Evolutionary conservation across 495 filamentous ascomycete genomes (phyloP).

Genomic region (Hamigera avellanea): DNA sequence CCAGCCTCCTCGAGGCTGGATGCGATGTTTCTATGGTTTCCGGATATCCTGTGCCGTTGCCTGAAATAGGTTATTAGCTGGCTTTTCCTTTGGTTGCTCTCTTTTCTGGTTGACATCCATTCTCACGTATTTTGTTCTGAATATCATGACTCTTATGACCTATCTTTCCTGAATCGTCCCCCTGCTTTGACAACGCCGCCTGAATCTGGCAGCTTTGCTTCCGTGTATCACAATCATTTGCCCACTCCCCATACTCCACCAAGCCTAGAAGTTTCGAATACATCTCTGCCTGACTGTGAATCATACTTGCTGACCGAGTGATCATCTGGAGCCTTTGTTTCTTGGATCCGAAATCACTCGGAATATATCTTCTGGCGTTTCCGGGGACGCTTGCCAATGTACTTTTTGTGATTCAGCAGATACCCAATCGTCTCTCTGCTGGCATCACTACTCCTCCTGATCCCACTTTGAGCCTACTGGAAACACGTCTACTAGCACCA

Average conservation of each 20-base stretch:
- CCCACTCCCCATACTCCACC: conserved; percentile 8
- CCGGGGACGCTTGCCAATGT: conserved; percentile 25
- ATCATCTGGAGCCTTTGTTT: conserved; percentile 6
- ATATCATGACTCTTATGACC: not conserved
- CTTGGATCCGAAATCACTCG: conserved; percentile 13
- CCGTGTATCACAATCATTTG: conserved; percentile 28
- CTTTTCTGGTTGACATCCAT: conserved; percentile 1
- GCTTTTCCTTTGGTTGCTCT: conserved; percentile 4
- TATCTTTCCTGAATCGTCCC: conserved; percentile 15
- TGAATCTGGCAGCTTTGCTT: conserved; percentile 15
- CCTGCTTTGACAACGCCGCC: conserved; percentile 9
- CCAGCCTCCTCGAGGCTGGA: conserved; percentile 14
- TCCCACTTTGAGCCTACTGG: conserved; percentile 21
- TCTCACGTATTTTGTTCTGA: not conserved
- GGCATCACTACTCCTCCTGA: conserved; percentile 9
- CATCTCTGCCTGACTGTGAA: conserved; percentile 14
- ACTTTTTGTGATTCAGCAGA: conserved; percentile 19
- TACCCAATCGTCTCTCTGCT: conserved; percentile 23
- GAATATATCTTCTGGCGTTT: conserved; percentile 27
- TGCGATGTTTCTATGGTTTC: conserved; percentile 4
- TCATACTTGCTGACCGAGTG: not conserved
- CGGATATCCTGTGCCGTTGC: conserved; percentile 6
- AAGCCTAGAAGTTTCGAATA: conserved; percentile 1
- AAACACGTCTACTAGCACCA: conserved; percentile 27
- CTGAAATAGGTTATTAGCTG: conserved; percentile 13